Conservation (phyloP, 306 rosid species). For the Ochetophila trinervis region DNA sequence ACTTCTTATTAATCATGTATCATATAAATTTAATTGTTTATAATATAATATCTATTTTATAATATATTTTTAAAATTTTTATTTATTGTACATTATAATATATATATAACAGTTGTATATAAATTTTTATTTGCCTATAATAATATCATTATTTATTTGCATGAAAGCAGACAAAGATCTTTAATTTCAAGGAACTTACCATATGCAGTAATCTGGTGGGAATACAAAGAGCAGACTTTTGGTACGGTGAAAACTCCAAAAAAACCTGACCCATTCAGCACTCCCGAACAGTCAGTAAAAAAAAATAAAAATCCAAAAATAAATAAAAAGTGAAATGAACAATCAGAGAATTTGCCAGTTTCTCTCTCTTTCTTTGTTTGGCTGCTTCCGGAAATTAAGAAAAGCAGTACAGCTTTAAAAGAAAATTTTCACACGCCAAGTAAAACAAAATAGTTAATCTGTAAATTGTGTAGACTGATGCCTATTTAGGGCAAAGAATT, state of each 20-base stretch:
- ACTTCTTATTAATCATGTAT: too few species aligned
- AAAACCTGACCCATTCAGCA: conserved; percentile 60
- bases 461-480: not conserved
- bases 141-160: too few species aligned
- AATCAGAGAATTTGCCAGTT: conserved; percentile 15
- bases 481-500: not conserved
- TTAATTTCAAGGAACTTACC: conserved; percentile 44
- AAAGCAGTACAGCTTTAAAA: too few species aligned
- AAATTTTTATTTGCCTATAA: too few species aligned
- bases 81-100: too few species aligned
- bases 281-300: conserved; percentile 36
- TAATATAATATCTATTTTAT: too few species aligned
- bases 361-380: not conserved
- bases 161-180: not conserved
- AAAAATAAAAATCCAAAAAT: too few species aligned
- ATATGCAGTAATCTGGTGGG: conserved; percentile 62
- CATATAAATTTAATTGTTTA: too few species aligned
- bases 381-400: not conserved
- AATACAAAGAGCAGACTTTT: conserved; percentile 64
- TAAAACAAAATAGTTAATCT: not conserved
- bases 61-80: too few species aligned
- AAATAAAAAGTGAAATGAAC: not conserved
- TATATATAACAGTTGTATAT: too few species aligned
- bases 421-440: not conserved
- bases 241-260: conserved; percentile 81